These are phyloP conservation scores for Heterococcus sp. DNA, from an alignment of 108 stramenopile species.

Conservation along the genomic window DNA sequence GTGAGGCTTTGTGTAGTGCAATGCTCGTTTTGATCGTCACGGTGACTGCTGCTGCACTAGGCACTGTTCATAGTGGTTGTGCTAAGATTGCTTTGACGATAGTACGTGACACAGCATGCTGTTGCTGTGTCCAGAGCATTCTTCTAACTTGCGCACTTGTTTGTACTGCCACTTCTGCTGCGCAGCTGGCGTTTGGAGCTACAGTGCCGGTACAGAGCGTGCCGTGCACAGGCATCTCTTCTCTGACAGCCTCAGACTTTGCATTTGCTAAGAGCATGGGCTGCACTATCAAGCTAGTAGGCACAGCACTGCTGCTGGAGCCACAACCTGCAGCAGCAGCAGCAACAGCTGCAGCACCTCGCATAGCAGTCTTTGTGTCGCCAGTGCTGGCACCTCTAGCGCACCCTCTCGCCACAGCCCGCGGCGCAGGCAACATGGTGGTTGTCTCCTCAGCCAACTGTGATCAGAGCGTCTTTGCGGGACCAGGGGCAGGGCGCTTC, in stretches of 20 bases:
- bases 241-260: conserved; percentile 74
- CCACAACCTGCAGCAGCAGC: too few relatives aligned
- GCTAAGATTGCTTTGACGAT: neutral
- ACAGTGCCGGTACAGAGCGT: conserved; percentile 65
- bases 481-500: conserved; percentile 85
- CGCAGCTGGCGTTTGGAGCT: conserved; percentile 71
- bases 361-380: conserved; percentile 74
- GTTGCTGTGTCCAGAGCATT: neutral
- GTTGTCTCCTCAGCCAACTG: conserved; percentile 61
- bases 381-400: conserved; percentile 69
- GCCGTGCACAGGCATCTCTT: conserved; percentile 73
- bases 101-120: neutral
- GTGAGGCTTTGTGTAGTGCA: too few relatives aligned
- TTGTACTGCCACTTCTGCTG: neutral
- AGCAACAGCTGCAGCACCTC: conserved; percentile 29
- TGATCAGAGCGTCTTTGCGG: conserved; percentile 66
- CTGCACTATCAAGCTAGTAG: conserved; percentile 86
- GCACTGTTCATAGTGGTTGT: neutral
- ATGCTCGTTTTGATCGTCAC: neutral
- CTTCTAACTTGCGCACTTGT: neutral
- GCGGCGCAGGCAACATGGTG: conserved; percentile 73
- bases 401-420: conserved; percentile 65
- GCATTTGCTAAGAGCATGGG: conserved; percentile 59
- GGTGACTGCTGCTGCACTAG: neutral
- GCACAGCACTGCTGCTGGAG: conserved; percentile 73